Percentiles rank a stretch among this genome's conserved stretches.
These are phyloP conservation scores for Cryptococcus maquisensis DNA, from an alignment of 1,284 basidiomycete species.

Conservation along the genomic window DNA sequence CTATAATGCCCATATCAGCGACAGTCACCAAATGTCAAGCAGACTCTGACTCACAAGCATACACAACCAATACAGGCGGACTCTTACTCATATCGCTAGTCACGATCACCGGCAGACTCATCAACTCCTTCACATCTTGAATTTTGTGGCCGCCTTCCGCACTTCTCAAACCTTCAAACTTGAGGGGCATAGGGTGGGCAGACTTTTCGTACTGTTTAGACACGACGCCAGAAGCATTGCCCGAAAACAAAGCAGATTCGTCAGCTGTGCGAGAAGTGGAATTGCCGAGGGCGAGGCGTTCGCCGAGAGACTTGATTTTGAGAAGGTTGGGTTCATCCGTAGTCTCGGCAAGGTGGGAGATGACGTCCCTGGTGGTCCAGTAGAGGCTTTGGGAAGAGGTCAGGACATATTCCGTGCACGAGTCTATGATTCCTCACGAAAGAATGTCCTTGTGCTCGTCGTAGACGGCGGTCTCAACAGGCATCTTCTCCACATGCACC, in stretches of 20 bases:
- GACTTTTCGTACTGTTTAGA: slow-evolving; percentile 73
- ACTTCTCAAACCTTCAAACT: slow-evolving; percentile 72
- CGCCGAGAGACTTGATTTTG: slow-evolving; percentile 82
- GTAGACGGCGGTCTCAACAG: slow-evolving; percentile 91
- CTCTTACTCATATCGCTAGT: slow-evolving; percentile 90
- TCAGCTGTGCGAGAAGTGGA: slow-evolving; percentile 71
- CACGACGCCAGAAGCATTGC: slow-evolving; percentile 44
- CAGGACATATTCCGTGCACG: slow-evolving; percentile 27
- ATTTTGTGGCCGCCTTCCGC: slow-evolving; percentile 76
- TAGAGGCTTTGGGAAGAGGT: slow-evolving; percentile 30
- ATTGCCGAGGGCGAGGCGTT: slow-evolving; percentile 61
- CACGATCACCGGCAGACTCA: slow-evolving; percentile 87
- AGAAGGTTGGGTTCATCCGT: slow-evolving; percentile 90
- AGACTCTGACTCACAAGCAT: slow-evolving; percentile 33
- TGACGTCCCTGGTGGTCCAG: slow-evolving; percentile 86
- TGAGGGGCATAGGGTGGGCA: slow-evolving; percentile 60
- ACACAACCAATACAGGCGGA: slow-evolving; percentile 78
- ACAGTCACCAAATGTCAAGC: background rate
- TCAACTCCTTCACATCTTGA: slow-evolving; percentile 84
- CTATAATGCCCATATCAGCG: slow-evolving; percentile 2
- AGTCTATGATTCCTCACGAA: slow-evolving; percentile 19
- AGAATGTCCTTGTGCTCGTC: slow-evolving; percentile 87
- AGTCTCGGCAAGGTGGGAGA: slow-evolving; percentile 81
- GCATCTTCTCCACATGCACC: slow-evolving; percentile 98
- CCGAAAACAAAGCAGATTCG: slow-evolving; percentile 80